Evolutionary conservation across 2,329 filamentous ascomycete genomes (phyloP).

Genomic region (Aspergillus ruber): DNA sequence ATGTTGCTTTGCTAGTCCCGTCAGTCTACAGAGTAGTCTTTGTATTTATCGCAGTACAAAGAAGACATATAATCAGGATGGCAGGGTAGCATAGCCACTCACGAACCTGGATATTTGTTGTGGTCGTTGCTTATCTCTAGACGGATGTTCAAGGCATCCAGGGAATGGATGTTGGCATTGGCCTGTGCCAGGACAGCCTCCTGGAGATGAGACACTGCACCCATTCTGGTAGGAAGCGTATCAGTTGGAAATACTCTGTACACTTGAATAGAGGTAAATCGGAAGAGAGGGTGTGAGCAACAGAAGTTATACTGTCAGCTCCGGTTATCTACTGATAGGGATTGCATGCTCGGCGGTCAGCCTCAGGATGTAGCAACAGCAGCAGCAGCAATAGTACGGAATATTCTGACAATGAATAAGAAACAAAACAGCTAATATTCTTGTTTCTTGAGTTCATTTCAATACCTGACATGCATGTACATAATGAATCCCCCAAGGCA

Average conservation of each 20-base stretch:
- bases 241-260: background rate
- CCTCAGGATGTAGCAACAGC: background rate
- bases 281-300: background rate
- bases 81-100: slow-evolving; percentile 1
- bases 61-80: slow-evolving; percentile 1
- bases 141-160: slow-evolving; percentile 25
- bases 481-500: background rate
- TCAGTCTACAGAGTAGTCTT: background rate
- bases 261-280: too few species aligned
- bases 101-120: slow-evolving; percentile 39
- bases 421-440: too few species aligned
- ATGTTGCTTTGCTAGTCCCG: slow-evolving; percentile 43
- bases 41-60: background rate
- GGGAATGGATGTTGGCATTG: slow-evolving; percentile 16
- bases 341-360: background rate
- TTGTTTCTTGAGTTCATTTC: background rate
- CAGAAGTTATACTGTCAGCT: background rate
- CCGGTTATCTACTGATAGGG: background rate
- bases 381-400: too few species aligned
- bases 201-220: background rate
- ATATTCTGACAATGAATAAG: too few species aligned
- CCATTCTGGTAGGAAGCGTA: too few species aligned
- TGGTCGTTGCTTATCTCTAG: slow-evolving; percentile 22
- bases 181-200: slow-evolving; percentile 3
- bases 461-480: background rate